Evolutionary conservation across 2,329 filamentous ascomycete genomes (phyloP).

Genomic region (Fusarium miscanthi): DNA sequence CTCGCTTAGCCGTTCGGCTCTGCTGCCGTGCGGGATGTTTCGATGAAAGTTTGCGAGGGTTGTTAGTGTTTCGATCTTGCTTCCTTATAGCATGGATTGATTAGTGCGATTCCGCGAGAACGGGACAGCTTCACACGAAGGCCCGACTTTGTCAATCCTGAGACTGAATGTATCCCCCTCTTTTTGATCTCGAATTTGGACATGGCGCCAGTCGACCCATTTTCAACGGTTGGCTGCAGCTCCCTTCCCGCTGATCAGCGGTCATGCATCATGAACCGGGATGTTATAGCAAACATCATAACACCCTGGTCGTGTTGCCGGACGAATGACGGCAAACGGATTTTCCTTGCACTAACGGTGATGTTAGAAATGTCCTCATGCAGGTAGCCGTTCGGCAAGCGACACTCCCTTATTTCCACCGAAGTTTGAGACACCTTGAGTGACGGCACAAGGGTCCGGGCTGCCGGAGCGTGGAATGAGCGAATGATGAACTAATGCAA

Average conservation of each 20-base stretch:
- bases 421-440: conserved; percentile 7
- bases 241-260: conserved; percentile 24
- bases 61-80: not conserved
- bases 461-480: conserved; percentile 22
- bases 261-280: conserved; percentile 24
- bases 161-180: not conserved
- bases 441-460: conserved; percentile 22
- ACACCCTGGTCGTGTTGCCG: conserved; percentile 6
- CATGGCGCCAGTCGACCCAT: not conserved
- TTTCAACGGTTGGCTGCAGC: conserved; percentile 20
- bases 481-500: conserved; percentile 28
- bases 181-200: conserved; percentile 1
- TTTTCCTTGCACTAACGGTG: not conserved
- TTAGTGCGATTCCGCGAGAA: not conserved
- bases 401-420: not conserved
- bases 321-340: conserved; percentile 10
- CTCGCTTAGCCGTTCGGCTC: not conserved
- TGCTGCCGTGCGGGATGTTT: not conserved
- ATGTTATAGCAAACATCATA: conserved; percentile 21
- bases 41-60: not conserved
- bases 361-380: conserved; percentile 14
- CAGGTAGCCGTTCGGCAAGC: conserved; percentile 12
- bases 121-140: not conserved
- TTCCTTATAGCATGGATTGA: not conserved
- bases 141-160: not conserved